phyloP scores from a whole-genome alignment of 441 rosid genomes.

The Bruguiera hainesii region DNA sequence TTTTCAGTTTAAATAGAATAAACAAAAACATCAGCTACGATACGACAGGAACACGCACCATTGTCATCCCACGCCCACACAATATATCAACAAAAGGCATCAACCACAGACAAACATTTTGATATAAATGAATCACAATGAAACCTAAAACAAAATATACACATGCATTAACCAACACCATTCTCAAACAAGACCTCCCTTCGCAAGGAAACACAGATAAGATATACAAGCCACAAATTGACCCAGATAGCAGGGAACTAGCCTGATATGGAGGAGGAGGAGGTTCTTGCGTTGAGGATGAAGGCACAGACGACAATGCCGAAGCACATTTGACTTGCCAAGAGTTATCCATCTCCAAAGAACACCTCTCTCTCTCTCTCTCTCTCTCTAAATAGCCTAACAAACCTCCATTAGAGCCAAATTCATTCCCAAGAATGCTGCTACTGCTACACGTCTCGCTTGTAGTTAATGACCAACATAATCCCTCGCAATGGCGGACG shows the following conservation, averaged over 20 bases:
- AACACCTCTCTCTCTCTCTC: too few species aligned
- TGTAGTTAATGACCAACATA: not conserved
- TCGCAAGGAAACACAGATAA: not conserved
- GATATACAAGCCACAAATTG: too few species aligned
- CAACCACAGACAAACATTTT: too few species aligned
- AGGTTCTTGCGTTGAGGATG: slow-evolving; percentile 32
- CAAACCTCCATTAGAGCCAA: slow-evolving; percentile 21
- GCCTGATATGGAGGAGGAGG: slow-evolving; percentile 30
- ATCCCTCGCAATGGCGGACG: not conserved
- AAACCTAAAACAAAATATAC: too few species aligned
- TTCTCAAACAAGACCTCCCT: not conserved
- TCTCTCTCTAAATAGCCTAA: slow-evolving; percentile 24
- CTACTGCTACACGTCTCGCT: too few species aligned
- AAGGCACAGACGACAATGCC: slow-evolving; percentile 26
- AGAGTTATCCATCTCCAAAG: slow-evolving; percentile 31
- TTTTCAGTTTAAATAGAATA: too few species aligned
- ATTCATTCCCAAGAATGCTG: not conserved
- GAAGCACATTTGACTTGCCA: slow-evolving; percentile 42
- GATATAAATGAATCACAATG: too few species aligned
- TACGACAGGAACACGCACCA: too few species aligned
- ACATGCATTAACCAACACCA: too few species aligned
- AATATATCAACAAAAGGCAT: too few species aligned
- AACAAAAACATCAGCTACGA: too few species aligned
- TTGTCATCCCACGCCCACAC: too few species aligned
- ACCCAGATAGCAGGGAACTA: not conserved